Conservation (phyloP, 352 stramenopile species). For the Phytophthora constricta region DNA sequence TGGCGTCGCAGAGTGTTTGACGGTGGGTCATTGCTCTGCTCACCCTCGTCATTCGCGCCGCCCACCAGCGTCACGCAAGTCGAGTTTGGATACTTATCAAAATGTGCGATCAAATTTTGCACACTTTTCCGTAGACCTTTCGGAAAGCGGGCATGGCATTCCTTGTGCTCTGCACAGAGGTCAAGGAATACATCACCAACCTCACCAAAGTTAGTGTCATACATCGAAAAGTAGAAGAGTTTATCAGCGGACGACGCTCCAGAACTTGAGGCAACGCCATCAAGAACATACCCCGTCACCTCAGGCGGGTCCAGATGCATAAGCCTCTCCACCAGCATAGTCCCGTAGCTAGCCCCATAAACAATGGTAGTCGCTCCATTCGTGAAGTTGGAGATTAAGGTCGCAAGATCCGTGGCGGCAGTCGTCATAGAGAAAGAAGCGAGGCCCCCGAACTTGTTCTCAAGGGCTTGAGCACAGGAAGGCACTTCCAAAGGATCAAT, state of each 20-base stretch:
- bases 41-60: not conserved
- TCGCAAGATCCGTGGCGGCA: slow-evolving; percentile 29
- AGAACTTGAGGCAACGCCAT: slow-evolving; percentile 40
- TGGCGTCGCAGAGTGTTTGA: slow-evolving; percentile 21
- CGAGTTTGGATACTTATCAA: slow-evolving; percentile 21
- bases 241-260: slow-evolving; percentile 23
- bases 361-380: slow-evolving; percentile 21
- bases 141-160: slow-evolving; percentile 20
- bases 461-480: slow-evolving; percentile 31
- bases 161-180: slow-evolving; percentile 9
- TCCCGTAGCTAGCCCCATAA: slow-evolving; percentile 52
- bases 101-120: slow-evolving; percentile 6
- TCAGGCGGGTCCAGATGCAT: slow-evolving; percentile 40
- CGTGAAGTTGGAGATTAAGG: slow-evolving; percentile 21
- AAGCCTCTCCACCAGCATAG: slow-evolving; percentile 43
- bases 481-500: slow-evolving; percentile 26
- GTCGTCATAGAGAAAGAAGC: slow-evolving; percentile 41
- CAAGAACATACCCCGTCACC: slow-evolving; percentile 17
- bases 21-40: slow-evolving; percentile 7
- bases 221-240: slow-evolving; percentile 38
- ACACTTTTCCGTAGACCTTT: slow-evolving; percentile 9
- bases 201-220: slow-evolving; percentile 37
- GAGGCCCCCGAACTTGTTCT: slow-evolving; percentile 40
- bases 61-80: slow-evolving; percentile 16
- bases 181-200: slow-evolving; percentile 35